These are phyloP conservation scores for Solanum bulbocastanum DNA, from an alignment of 257 asterid genomes.

Conservation along the genomic window DNA sequence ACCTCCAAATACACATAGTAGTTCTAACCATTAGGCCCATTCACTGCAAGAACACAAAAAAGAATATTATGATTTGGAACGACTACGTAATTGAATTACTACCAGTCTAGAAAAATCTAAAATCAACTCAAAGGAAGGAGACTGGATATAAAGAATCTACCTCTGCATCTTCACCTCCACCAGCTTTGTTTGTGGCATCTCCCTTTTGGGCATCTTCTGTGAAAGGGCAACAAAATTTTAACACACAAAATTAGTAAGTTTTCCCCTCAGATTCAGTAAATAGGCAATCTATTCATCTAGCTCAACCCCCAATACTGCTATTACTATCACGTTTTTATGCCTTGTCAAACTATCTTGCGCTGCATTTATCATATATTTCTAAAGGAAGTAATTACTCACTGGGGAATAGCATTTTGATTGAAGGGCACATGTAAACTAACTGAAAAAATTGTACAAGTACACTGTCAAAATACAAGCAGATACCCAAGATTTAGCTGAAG, in stretches of 20 bases:
- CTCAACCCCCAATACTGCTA: not conserved
- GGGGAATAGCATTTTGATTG: not conserved
- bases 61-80: not conserved
- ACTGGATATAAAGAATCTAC: slow-evolving; percentile 18
- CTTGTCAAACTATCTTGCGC: not conserved
- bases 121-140: not conserved
- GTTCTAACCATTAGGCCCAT: slow-evolving; percentile 13
- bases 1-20: slow-evolving; percentile 10
- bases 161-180: slow-evolving; percentile 56
- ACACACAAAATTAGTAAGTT: not conserved
- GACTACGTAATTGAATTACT: not conserved
- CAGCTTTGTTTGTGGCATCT: slow-evolving; percentile 42
- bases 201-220: slow-evolving; percentile 54
- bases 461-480: not conserved
- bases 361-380: not conserved
- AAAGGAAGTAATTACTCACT: not conserved
- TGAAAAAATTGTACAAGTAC: not conserved
- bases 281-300: not conserved
- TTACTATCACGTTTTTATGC: not conserved
- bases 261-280: not conserved
- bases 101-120: not conserved
- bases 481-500: not conserved
- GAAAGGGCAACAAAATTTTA: not conserved
- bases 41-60: slow-evolving; percentile 37
- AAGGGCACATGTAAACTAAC: not conserved